Percentiles rank a stretch among this genome's conserved stretches.
Conservation (phyloP, 2,329 filamentous ascomycete genomes). For the Alternaria alternata region DNA sequence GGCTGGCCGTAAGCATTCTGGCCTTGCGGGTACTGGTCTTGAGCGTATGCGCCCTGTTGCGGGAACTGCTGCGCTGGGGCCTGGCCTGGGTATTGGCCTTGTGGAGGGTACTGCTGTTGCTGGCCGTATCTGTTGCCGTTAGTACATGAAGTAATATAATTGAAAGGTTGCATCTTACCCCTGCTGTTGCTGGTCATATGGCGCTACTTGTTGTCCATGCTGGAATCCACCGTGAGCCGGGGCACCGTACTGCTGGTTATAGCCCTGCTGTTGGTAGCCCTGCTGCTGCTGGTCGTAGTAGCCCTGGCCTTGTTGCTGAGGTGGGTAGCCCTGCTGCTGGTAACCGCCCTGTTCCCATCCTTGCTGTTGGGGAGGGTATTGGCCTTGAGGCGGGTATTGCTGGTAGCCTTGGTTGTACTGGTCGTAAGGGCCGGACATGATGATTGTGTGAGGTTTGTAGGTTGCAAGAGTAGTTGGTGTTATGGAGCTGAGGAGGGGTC, state of each 20-base stretch:
- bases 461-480: not conserved
- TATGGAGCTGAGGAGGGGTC: constrained; percentile 19
- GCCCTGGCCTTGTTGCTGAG: constrained; percentile 40
- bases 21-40: constrained; percentile 49
- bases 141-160: not conserved
- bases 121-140: constrained; percentile 36
- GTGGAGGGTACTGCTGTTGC: constrained; percentile 23
- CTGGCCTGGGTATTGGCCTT: constrained; percentile 42
- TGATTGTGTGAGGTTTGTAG: constrained; percentile 22
- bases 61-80: constrained; percentile 50
- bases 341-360: constrained; percentile 44
- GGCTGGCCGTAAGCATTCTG: constrained; percentile 46
- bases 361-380: constrained; percentile 41
- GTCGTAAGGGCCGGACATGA: constrained; percentile 64
- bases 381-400: constrained; percentile 47
- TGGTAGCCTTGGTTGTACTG: constrained; percentile 52
- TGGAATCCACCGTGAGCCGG: constrained; percentile 60
- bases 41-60: constrained; percentile 52
- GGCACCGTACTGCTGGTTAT: constrained; percentile 54
- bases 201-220: constrained; percentile 51
- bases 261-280: constrained; percentile 36
- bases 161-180: constrained; percentile 31
- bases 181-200: constrained; percentile 48
- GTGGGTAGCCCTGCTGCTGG: constrained; percentile 41
- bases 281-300: constrained; percentile 49